Evolutionary conservation across 192 early-diverging fungal genomes (phyloP).

Genomic region (Glomus cerebriforme): DNA sequence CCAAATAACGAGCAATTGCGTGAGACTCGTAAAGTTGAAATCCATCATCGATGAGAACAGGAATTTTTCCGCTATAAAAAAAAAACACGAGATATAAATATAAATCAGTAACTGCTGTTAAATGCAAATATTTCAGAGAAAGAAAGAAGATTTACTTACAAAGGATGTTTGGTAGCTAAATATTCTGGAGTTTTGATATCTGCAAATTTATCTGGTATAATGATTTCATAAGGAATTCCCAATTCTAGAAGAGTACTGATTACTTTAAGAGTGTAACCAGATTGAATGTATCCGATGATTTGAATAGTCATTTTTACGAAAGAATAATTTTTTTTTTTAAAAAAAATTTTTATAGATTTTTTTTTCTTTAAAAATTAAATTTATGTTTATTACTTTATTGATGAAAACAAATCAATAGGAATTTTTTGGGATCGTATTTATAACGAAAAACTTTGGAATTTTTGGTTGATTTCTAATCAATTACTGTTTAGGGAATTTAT

Average conservation of each 20-base stretch:
- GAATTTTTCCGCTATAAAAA: constrained; percentile 38
- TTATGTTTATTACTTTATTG: too few species aligned
- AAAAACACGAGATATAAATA: neutral
- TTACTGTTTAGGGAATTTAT: too few species aligned
- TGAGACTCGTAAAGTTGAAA: constrained; percentile 42
- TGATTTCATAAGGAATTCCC: constrained; percentile 38
- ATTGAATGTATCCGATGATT: constrained; percentile 29
- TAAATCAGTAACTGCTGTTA: neutral
- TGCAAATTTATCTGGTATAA: neutral
- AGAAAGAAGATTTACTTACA: constrained; percentile 30
- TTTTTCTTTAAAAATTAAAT: too few species aligned
- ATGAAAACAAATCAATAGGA: too few species aligned
- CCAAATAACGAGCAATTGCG: constrained; percentile 45
- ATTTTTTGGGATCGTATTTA: too few species aligned
- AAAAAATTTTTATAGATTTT: too few species aligned
- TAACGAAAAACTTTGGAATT: too few species aligned
- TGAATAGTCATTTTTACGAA: constrained; percentile 36
- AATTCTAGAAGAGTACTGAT: constrained; percentile 36
- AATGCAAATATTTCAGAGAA: neutral
- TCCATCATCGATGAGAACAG: constrained; percentile 44
- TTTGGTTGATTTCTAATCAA: too few species aligned
- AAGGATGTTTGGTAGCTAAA: constrained; percentile 39
- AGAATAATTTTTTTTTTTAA: too few species aligned
- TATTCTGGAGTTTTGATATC: constrained; percentile 42
- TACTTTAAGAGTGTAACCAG: constrained; percentile 37